Base-by-base conservation (phyloP, 2,329 filamentous ascomycete genomes). In the Didymella pinodella region DNA sequence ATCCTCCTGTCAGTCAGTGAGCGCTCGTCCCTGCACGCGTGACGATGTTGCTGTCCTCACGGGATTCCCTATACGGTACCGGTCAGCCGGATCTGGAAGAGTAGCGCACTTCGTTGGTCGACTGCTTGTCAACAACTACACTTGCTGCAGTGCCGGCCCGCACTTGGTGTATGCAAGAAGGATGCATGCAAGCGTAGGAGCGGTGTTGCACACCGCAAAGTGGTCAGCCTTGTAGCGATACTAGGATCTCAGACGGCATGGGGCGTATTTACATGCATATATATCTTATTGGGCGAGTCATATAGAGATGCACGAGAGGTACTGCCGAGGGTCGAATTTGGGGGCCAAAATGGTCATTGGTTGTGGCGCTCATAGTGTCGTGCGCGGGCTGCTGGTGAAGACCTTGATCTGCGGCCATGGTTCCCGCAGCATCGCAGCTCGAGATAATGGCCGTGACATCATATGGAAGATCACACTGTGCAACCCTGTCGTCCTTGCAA, bases 201-300 rank as follows among this genome's bases (percentile, higher is more conserved):
- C 54, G 49, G 49, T 58, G 29, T 58, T 18, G 55, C 48, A 53
- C 49, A 53, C 55, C 55, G 55, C 55, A 52, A 58, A 26, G 3
- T 48, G 29, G 18, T 44, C 48, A 52, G 36, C 43, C 28, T 52
- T 32, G 48, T 20, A 44, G n/a, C 48, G 36, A 28, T 38, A 22
- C 43, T 25, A n/a, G 48, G 5, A 20, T 38, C 28, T n/a, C 36
- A 26, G 8, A 16, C 12, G 22, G 14, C 12, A 18, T 12, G 29
- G 47, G 29, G 18, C 28, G 26, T 53, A 20, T 36, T 12, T 4
- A 40, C n/a, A 7, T 31, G 53, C 38, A 31, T 32, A 20, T 38
- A 22, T 44, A 38, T 53, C 54, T 58, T 29, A 53, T 28, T 48
- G 43, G 48, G 31, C 38, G 44, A 40, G 34, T 16, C 14, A 36